phyloP scores from a whole-genome alignment of 164 flowering plant genomes.

The Litsea cubeba region DNA sequence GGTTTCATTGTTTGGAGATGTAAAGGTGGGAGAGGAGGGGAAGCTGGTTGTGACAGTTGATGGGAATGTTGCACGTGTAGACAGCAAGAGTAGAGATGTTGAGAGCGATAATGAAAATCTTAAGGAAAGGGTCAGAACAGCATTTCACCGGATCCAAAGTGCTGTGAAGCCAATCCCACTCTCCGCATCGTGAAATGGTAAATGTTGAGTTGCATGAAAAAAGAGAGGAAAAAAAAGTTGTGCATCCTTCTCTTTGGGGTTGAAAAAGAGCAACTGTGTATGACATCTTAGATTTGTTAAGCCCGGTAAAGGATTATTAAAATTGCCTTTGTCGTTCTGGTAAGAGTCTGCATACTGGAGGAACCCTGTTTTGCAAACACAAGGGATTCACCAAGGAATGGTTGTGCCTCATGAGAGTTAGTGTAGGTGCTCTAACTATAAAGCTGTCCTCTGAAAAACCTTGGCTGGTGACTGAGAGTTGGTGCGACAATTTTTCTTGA shows the following conservation, averaged over 20 bases:
- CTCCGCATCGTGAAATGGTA: constrained; percentile 6
- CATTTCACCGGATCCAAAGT: constrained; percentile 53
- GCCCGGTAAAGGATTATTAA: too few relatives aligned
- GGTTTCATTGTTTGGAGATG: constrained; percentile 88
- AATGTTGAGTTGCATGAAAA: neutral
- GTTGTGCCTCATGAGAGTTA: too few relatives aligned
- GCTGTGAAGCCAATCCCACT: constrained; percentile 88
- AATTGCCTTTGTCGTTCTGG: too few relatives aligned
- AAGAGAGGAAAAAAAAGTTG: neutral
- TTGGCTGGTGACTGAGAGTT: too few relatives aligned
- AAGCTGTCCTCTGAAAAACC: too few relatives aligned
- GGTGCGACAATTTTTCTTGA: too few relatives aligned
- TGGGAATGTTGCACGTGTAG: constrained; percentile 67
- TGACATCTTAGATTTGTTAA: too few relatives aligned
- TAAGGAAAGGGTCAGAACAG: constrained; percentile 68
- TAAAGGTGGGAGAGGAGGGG: constrained; percentile 71
- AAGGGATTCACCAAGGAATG: too few relatives aligned
- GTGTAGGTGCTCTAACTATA: too few relatives aligned
- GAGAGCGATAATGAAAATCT: constrained; percentile 78
- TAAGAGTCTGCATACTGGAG: too few relatives aligned
- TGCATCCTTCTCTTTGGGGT: neutral
- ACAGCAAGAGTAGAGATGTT: constrained; percentile 74
- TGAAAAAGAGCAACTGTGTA: neutral
- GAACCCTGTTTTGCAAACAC: too few relatives aligned
- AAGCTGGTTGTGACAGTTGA: constrained; percentile 72